Conservation (phyloP, 2,329 filamentous ascomycete genomes). For the Dactylonectria estremocensis region DNA sequence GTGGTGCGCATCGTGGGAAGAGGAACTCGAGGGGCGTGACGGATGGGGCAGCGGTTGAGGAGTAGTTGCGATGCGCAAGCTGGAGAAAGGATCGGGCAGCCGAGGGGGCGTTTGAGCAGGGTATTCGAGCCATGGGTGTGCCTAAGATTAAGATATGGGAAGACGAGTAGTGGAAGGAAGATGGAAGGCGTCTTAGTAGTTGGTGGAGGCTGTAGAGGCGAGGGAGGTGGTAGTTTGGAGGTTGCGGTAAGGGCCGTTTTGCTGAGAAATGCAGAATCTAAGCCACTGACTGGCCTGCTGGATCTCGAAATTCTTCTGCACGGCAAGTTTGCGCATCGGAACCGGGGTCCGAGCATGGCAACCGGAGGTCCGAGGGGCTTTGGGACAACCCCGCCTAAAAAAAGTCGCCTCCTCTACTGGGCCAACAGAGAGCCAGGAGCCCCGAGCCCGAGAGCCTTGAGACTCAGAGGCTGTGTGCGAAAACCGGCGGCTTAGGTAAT, state of each 20-base stretch:
- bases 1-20: constrained; percentile 51
- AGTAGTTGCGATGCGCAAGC: constrained; percentile 55
- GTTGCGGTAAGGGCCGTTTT: constrained; percentile 38
- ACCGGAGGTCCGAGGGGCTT: constrained; percentile 25
- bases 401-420: constrained; percentile 22
- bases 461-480: constrained; percentile 27
- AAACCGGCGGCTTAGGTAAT: constrained; percentile 33
- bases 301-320: constrained; percentile 43
- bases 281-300: constrained; percentile 36
- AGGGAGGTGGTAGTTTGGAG: constrained; percentile 32
- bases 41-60: constrained; percentile 44
- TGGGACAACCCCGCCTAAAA: constrained; percentile 12
- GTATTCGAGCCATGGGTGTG: constrained; percentile 52
- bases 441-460: background rate
- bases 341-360: constrained; percentile 37
- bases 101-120: constrained; percentile 58
- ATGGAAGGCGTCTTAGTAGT: constrained; percentile 7
- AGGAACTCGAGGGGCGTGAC: constrained; percentile 57
- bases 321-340: constrained; percentile 16
- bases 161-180: background rate
- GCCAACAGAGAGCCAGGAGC: constrained; percentile 34
- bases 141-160: constrained; percentile 12
- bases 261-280: constrained; percentile 50
- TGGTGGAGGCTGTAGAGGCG: constrained; percentile 27
- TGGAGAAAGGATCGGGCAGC: constrained; percentile 60